Conservation (phyloP, 1,139 yeast genomes). For the Petasospora rhodanensis region DNA sequence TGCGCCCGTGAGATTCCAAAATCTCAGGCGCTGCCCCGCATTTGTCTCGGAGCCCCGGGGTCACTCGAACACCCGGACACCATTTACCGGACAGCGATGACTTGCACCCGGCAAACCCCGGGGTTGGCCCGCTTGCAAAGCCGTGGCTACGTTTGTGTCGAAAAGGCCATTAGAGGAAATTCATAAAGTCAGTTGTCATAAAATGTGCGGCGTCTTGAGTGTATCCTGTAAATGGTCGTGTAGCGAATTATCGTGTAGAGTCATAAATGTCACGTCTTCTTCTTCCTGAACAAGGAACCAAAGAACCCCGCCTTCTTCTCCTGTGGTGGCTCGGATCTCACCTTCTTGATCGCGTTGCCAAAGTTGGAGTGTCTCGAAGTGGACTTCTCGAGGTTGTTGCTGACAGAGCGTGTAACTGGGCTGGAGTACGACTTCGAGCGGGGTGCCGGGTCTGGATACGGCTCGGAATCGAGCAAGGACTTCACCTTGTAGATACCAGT, state of each 20-base stretch:
- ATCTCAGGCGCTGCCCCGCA: too few species aligned
- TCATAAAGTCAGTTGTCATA: too few species aligned
- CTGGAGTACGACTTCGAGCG: conserved; percentile 15
- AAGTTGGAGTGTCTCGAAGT: conserved; percentile 2
- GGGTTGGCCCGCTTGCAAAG: too few species aligned
- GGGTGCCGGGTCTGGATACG: conserved; percentile 7
- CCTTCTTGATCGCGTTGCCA: conserved; percentile 6
- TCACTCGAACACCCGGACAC: too few species aligned
- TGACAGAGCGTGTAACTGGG: conserved; percentile 6
- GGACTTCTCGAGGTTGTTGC: conserved; percentile 3
- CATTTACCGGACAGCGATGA: too few species aligned
- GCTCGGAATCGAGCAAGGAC: conserved; percentile 27
- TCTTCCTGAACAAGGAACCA: conserved; percentile 13
- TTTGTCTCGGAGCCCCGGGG: too few species aligned
- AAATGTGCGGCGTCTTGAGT: not conserved
- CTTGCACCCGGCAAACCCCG: too few species aligned
- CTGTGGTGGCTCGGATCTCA: conserved; percentile 5
- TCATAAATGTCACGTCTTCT: conserved; percentile 9
- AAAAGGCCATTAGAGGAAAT: too few species aligned
- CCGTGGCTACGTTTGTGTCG: too few species aligned
- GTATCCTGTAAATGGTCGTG: too few species aligned
- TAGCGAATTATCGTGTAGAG: too few species aligned
- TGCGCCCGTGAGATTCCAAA: too few species aligned
- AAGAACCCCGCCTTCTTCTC: conserved; percentile 9
- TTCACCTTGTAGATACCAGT: conserved; percentile 31